These are phyloP conservation scores for Tetrahymena thermophila DNA, from an alignment of 73 alveolate genomes.

Conservation along the genomic window DNA sequence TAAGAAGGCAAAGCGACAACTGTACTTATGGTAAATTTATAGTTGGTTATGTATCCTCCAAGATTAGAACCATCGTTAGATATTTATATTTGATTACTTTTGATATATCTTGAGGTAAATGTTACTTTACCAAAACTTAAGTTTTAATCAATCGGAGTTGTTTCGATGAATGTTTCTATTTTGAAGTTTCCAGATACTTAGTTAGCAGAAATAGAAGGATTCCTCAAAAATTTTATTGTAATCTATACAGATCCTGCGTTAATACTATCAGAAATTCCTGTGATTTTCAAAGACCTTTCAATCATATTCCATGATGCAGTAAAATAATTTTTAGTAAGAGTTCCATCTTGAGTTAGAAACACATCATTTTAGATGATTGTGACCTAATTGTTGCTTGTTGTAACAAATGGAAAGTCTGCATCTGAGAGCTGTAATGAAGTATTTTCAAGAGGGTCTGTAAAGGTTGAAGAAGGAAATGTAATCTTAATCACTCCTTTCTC, in stretches of 20 bases:
- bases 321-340: slow-evolving; percentile 11
- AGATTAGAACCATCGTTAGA: slow-evolving; percentile 34
- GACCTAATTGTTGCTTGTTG: neutral
- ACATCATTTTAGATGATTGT: neutral
- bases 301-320: neutral
- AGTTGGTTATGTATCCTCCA: slow-evolving; percentile 27
- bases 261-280: neutral
- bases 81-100: neutral
- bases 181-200: slow-evolving; percentile 10
- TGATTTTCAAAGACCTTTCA: slow-evolving; percentile 14
- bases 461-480: neutral
- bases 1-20: neutral
- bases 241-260: slow-evolving; percentile 30
- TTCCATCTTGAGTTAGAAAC: neutral
- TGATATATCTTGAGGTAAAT: neutral
- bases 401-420: slow-evolving; percentile 5
- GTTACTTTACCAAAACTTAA: slow-evolving; percentile 30
- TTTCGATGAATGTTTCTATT: neutral
- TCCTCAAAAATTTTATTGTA: slow-evolving; percentile 24
- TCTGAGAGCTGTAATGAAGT: neutral
- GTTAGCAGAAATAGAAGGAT: slow-evolving; percentile 31
- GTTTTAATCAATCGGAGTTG: slow-evolving; percentile 6
- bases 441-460: neutral
- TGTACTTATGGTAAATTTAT: slow-evolving; percentile 8
- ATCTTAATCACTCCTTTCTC: neutral